Evolutionary conservation across 1,284 basidiomycete genomes (phyloP).

Genomic region (Moesziomyces globuligerus): DNA sequence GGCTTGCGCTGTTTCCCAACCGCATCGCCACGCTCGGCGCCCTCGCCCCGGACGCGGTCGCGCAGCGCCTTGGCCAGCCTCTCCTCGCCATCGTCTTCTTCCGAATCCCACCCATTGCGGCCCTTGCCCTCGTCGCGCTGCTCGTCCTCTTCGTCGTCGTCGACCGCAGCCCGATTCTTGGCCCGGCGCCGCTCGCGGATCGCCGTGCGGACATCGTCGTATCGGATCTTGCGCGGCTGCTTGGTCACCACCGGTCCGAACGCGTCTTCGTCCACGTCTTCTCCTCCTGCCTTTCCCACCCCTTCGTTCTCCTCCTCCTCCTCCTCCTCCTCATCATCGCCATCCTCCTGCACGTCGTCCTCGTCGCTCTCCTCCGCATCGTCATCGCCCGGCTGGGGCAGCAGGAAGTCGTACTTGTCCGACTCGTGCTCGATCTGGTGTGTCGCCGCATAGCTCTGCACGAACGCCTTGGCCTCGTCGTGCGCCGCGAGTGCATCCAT

Average conservation of each 20-base stretch:
- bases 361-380: slow-evolving; percentile 14
- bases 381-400: slow-evolving; percentile 17
- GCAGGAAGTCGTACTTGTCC: slow-evolving; percentile 53
- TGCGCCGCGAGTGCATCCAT: slow-evolving; percentile 51
- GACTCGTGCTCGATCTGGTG: slow-evolving; percentile 42
- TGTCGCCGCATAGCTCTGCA: slow-evolving; percentile 50
- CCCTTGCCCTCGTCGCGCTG: background rate
- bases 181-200: slow-evolving; percentile 22
- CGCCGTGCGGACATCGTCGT: slow-evolving; percentile 13
- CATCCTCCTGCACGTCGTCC: slow-evolving; percentile 10
- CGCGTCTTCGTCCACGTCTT: slow-evolving; percentile 25
- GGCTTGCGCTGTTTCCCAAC: too few species aligned
- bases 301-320: slow-evolving; percentile 12
- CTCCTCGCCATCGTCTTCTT: slow-evolving; percentile 18
- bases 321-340: slow-evolving; percentile 4
- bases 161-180: slow-evolving; percentile 7
- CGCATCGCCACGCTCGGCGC: background rate
- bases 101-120: slow-evolving; percentile 23
- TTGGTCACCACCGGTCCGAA: slow-evolving; percentile 22
- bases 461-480: slow-evolving; percentile 58
- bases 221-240: slow-evolving; percentile 24
- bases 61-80: slow-evolving; percentile 15
- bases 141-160: slow-evolving; percentile 23
- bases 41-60: slow-evolving; percentile 11
- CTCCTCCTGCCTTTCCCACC: background rate